Evolutionary conservation across 148 eudicot species (phyloP).

Genomic region (Chenopodium album): DNA sequence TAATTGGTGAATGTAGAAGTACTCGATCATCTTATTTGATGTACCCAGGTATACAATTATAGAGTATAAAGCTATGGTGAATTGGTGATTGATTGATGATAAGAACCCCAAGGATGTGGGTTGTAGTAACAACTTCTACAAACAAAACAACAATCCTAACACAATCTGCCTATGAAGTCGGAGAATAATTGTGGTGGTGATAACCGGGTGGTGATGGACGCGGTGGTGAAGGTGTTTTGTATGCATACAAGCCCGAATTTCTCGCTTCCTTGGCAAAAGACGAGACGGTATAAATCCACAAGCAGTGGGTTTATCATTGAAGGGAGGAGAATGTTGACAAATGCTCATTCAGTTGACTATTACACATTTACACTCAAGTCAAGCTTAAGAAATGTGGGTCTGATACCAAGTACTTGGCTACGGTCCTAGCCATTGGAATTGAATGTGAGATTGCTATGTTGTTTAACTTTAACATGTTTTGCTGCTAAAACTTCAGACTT

Average conservation of each 20-base stretch:
- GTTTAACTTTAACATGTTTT: background rate
- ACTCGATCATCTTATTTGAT: background rate
- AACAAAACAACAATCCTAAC: background rate
- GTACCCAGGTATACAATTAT: background rate
- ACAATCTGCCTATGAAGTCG: background rate
- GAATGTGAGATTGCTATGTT: slow-evolving; percentile 75
- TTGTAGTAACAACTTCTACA: background rate
- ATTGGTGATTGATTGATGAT: too few species aligned
- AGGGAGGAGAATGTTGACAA: slow-evolving; percentile 71
- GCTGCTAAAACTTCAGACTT: too few species aligned
- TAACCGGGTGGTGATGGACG: slow-evolving; percentile 45
- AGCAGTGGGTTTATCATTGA: slow-evolving; percentile 81
- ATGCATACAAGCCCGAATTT: slow-evolving; percentile 84
- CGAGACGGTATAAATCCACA: slow-evolving; percentile 77
- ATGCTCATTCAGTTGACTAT: slow-evolving; percentile 92
- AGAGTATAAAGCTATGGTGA: too few species aligned
- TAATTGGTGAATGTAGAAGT: too few species aligned
- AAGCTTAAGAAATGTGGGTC: slow-evolving; percentile 85
- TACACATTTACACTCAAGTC: slow-evolving; percentile 83
- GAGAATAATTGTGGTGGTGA: background rate
- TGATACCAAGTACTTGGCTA: slow-evolving; percentile 83
- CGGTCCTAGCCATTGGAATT: slow-evolving; percentile 79
- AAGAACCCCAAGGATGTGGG: background rate
- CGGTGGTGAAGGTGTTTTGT: slow-evolving; percentile 90
- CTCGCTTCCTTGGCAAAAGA: slow-evolving; percentile 91